These are phyloP conservation scores for Ulmus americana DNA, from an alignment of 331 rosid species.

Conservation along the genomic window DNA sequence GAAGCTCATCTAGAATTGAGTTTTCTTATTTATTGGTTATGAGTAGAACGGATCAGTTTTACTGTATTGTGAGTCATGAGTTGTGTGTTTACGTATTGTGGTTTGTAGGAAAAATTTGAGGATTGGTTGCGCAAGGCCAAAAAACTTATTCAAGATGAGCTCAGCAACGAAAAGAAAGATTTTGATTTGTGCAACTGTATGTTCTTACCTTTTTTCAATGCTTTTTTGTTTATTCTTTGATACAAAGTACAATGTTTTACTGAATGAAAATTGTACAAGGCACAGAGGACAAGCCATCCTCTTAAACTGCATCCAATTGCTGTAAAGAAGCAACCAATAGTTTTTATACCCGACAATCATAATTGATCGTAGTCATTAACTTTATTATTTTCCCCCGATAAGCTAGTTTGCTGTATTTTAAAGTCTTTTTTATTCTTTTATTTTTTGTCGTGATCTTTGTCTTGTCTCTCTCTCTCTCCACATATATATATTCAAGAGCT, in stretches of 20 bases:
- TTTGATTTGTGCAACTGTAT: slow-evolving; percentile 50
- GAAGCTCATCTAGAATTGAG: not conserved
- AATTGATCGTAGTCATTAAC: no score
- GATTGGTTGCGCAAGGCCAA: slow-evolving; percentile 70
- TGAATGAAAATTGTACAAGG: not conserved
- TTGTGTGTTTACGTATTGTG: slow-evolving; percentile 20
- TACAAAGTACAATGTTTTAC: not conserved
- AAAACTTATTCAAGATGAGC: slow-evolving; percentile 57
- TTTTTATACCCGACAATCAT: no score
- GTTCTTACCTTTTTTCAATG: slow-evolving; percentile 23
- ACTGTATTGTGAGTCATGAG: slow-evolving; percentile 8
- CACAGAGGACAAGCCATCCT: no score
- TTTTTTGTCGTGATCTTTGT: no score
- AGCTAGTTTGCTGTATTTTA: no score
- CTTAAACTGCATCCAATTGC: no score
- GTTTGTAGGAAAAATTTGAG: slow-evolving; percentile 74
- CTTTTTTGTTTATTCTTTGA: not conserved
- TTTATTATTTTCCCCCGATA: no score
- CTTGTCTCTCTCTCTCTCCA: no score
- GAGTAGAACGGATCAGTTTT: not conserved
- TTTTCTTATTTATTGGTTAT: not conserved
- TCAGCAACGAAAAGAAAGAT: slow-evolving; percentile 31
- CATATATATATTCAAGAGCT: not conserved
- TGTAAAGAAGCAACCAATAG: no score
- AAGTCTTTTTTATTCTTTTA: no score